These are phyloP conservation scores for Citrus maxima DNA, from an alignment of 345 rosid genomes.

Conservation along the genomic window DNA sequence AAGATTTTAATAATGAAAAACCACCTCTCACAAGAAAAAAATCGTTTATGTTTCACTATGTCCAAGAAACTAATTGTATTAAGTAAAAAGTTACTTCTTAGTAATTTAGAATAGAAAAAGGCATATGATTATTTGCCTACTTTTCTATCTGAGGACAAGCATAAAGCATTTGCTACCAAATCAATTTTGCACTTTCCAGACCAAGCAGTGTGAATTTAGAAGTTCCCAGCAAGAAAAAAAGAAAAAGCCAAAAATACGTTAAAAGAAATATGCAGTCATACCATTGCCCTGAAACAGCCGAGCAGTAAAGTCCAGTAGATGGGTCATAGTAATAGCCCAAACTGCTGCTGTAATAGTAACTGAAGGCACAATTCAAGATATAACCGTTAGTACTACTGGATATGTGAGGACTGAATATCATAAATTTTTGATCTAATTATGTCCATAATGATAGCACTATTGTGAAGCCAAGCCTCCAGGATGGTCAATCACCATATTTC, in stretches of 20 bases:
- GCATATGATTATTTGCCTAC: too few species aligned
- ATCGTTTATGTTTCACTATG: too few species aligned
- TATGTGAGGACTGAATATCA: not conserved
- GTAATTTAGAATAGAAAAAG: too few species aligned
- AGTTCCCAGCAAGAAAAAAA: not conserved
- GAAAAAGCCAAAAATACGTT: not conserved
- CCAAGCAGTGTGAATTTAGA: not conserved
- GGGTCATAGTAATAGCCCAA: conserved; percentile 91
- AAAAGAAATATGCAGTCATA: conserved; percentile 20
- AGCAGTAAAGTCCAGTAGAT: conserved; percentile 73
- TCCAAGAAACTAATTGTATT: not conserved
- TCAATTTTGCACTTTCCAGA: not conserved
- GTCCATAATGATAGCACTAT: not conserved
- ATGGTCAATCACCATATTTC: not conserved
- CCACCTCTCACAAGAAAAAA: too few species aligned
- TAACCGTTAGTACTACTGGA: not conserved
- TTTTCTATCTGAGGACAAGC: too few species aligned
- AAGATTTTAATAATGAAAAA: not conserved
- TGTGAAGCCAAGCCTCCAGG: not conserved
- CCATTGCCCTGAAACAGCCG: conserved; percentile 87
- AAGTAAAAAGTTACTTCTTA: too few species aligned
- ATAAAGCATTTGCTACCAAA: not conserved
- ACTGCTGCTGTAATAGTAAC: conserved; percentile 92
- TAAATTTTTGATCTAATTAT: not conserved
- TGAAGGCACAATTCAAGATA: conserved; percentile 21